phyloP scores from a whole-genome alignment of 2,329 filamentous ascomycete genomes.

The Aspergillus tamarii region DNA sequence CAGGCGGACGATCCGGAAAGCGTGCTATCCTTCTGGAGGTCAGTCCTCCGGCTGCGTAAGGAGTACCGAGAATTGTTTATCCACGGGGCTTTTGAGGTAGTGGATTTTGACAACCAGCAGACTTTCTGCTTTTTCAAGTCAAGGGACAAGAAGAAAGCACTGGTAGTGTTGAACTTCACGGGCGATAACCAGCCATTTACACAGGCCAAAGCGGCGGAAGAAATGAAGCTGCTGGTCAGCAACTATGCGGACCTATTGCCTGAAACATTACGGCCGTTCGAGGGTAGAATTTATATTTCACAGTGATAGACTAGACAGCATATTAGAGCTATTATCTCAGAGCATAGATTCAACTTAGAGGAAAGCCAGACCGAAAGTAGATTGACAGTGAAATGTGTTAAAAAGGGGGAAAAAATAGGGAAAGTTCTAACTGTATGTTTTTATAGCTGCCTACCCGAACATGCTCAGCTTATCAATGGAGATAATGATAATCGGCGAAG shows the following conservation, averaged over 20 bases:
- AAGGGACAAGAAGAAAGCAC: constrained; percentile 17
- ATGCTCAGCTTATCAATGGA: not conserved
- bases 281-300: constrained; percentile 26
- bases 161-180: constrained; percentile 26
- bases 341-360: not conserved
- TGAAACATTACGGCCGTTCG: constrained; percentile 21
- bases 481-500: no score
- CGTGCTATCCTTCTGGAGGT: constrained; percentile 63
- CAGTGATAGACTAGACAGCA: not conserved
- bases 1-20: constrained; percentile 51
- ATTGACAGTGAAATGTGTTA: not conserved
- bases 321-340: not conserved
- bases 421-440: not conserved
- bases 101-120: constrained; percentile 26
- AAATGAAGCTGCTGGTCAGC: constrained; percentile 24
- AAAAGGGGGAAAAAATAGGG: no score
- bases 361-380: not conserved
- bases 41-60: constrained; percentile 58
- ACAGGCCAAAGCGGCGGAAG: constrained; percentile 1
- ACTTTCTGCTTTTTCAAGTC: constrained; percentile 28
- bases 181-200: constrained; percentile 16
- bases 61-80: constrained; percentile 59
- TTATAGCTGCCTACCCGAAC: not conserved
- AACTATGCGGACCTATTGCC: constrained; percentile 16
- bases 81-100: constrained; percentile 24